Evolutionary conservation across 768 basidiomycete genomes (phyloP), one percentile per base, ranked within the genome.

Genomic region (Mrakia hoshinonis): DNA sequence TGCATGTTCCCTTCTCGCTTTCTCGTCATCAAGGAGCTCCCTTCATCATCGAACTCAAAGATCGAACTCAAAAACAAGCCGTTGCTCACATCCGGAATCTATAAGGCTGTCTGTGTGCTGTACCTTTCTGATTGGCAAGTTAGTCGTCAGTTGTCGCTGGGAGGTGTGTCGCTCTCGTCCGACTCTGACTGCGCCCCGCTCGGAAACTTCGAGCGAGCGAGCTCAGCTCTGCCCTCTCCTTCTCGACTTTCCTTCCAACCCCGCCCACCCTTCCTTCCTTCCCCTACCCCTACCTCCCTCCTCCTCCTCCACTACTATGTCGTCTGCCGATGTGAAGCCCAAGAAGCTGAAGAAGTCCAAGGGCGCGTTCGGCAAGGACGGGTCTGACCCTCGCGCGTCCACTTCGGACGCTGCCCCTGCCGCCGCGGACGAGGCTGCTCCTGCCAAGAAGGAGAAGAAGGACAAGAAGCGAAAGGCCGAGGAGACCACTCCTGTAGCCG

Each of bases 381-480:
- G 60, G 43, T 20, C 39, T 22, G 62, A 70, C 51, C 49, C 60
- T 54, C 51, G 69, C 46, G 46, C 51, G 15, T 26, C 49, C 12
- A 13, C 67, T 20, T 51, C 68, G 5, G 55, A 13, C 31, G 70
- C 54, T 48, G 47, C 70, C 0, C 52, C 62, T 15, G 46, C 63
- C 39, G 62, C 49, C 22, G 54, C 66, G n/a, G 69, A 46, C 22
- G 74, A 60, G 13, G 58, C 36, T 26, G 54, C 74, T 31, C 36
- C 69, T 26, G 70, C 73, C 39, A 74, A 76, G 73, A 74, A 75
- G 63, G 68, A 73, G 58, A 74, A 74, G 67, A 76, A 77, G 70
- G 77, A 77, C 69, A 76, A 77, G 73, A 75, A 75, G 73, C 47
- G 71, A 38, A 76, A 74, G 75, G 74, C 43, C 26, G 69, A 67